Conservation (phyloP, 345 rosid genomes). For the Corymbia maculata region DNA sequence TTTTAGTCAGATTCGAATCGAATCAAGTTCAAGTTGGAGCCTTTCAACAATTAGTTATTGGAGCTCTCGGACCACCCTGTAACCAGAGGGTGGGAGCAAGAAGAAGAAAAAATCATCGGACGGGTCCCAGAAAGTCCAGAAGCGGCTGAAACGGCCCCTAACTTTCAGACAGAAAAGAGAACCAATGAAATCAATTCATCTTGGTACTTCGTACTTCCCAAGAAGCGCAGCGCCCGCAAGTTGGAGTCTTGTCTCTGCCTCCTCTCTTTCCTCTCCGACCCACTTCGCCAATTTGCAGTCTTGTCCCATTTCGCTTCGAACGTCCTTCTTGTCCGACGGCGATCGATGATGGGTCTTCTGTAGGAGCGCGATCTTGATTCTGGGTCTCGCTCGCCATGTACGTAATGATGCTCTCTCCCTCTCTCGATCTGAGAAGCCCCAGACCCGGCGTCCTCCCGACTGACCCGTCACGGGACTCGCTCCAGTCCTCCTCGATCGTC, state of each 20-base stretch:
- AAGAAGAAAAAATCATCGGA: background rate
- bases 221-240: background rate
- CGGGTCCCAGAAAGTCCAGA: background rate
- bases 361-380: background rate
- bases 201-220: background rate
- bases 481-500: background rate
- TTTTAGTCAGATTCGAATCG: background rate
- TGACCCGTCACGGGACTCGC: background rate
- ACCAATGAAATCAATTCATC: background rate
- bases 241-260: background rate
- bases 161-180: background rate
- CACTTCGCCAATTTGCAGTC: background rate
- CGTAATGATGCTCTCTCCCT: background rate
- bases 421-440: constrained; percentile 13
- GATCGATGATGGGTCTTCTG: background rate
- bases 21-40: background rate
- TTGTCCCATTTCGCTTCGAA: background rate
- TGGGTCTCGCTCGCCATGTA: background rate
- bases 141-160: background rate
- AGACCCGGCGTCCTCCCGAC: constrained; percentile 12
- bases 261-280: background rate
- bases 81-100: background rate
- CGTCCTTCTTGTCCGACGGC: background rate
- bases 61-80: background rate
- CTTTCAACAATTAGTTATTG: background rate